phyloP scores from a whole-genome alignment of 2,329 filamentous ascomycete species.

The Cadophora malorum region DNA sequence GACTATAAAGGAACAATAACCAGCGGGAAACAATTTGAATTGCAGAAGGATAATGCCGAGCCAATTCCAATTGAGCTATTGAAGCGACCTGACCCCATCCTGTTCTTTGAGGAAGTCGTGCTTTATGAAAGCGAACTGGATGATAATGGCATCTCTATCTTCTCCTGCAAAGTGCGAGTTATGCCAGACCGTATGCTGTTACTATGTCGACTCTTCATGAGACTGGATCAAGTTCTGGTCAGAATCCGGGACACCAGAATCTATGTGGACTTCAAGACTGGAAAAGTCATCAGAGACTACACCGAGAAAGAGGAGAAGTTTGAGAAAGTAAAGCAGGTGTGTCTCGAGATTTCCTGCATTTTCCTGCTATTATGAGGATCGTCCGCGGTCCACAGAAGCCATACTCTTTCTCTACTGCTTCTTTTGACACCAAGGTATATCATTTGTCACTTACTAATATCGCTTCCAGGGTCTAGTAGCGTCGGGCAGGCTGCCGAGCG shows the following conservation, averaged over 20 bases:
- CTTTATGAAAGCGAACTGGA: conserved; percentile 98
- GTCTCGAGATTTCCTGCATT: conserved; percentile 39
- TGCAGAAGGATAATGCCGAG: conserved; percentile 35
- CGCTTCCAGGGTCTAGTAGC: conserved; percentile 54
- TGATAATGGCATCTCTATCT: conserved; percentile 92
- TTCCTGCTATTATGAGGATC: background rate
- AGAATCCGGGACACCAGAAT: conserved; percentile 88
- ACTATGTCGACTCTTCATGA: conserved; percentile 87
- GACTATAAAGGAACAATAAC: conserved; percentile 77
- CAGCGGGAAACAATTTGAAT: conserved; percentile 41
- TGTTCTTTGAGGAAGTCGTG: conserved; percentile 96
- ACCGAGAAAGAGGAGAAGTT: conserved; percentile 86
- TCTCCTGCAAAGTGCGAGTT: conserved; percentile 90
- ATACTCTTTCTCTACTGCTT: background rate
- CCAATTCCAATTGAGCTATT: conserved; percentile 85
- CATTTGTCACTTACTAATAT: conserved; percentile 34
- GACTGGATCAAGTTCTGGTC: conserved; percentile 87
- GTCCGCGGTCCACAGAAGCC: no score
- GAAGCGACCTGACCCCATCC: conserved; percentile 87
- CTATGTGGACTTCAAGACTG: conserved; percentile 85
- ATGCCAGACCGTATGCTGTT: conserved; percentile 90
- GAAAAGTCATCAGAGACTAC: conserved; percentile 87
- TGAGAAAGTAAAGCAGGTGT: conserved; percentile 74
- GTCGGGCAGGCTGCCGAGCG: conserved; percentile 65
- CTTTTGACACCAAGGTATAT: background rate